phyloP scores from a whole-genome alignment of 164 flowering plant species.

The Vitis vinifera region ASM3070453v1 NC_081810.1:7617001-7617500 shows the following conservation, averaged over 20 bases:
- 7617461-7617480: too few relatives aligned
- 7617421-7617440: too few relatives aligned
- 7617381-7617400: constrained; percentile 87
- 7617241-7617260: constrained; percentile 50
- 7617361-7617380: constrained; percentile 75
- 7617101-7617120: not conserved
- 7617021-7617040: constrained; percentile 54
- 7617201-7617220: too few relatives aligned
- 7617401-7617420: constrained; percentile 39
- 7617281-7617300: constrained; percentile 82
- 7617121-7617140: not conserved
- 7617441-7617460: too few relatives aligned
- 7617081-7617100: not conserved
- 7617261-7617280: constrained; percentile 86
- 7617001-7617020: constrained; percentile 70
- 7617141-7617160: not conserved
- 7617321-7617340: constrained; percentile 35
- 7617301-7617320: constrained; percentile 68
- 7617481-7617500: too few relatives aligned
- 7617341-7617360: constrained; percentile 58
- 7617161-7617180: too few relatives aligned
- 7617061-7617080: constrained; percentile 71
- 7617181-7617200: too few relatives aligned
- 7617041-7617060: constrained; percentile 76
- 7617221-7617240: too few relatives aligned